Conservation (phyloP, 2,329 filamentous ascomycete species). For the Malbranchea cinnamomea region DNA sequence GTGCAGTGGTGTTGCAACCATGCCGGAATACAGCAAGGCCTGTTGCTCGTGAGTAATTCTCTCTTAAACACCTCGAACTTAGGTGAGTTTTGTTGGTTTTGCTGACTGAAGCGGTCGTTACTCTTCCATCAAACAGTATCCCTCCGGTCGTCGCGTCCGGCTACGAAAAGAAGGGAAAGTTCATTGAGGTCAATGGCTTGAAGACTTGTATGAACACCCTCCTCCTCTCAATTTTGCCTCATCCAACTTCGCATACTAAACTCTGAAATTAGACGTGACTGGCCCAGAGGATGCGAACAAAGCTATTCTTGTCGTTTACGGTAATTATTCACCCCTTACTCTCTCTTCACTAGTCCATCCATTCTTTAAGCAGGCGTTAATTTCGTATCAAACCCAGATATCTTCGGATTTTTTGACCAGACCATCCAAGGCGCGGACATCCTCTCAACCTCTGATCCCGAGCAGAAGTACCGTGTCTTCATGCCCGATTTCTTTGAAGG, state of each 20-base stretch:
- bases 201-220: slow-evolving; percentile 38
- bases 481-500: slow-evolving; percentile 88
- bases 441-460: slow-evolving; percentile 47
- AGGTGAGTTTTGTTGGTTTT: background rate
- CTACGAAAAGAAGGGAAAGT: slow-evolving; percentile 44
- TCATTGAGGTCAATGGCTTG: slow-evolving; percentile 43
- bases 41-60: slow-evolving; percentile 27
- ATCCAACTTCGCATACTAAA: slow-evolving; percentile 4
- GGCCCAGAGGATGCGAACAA: slow-evolving; percentile 40
- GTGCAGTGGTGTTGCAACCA: slow-evolving; percentile 9
- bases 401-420: slow-evolving; percentile 50
- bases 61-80: background rate
- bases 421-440: slow-evolving; percentile 50
- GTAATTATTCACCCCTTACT: slow-evolving; percentile 12
- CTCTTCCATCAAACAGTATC: slow-evolving; percentile 17
- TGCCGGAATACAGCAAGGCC: slow-evolving; percentile 30
- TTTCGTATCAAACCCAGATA: slow-evolving; percentile 28
- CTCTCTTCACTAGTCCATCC: background rate
- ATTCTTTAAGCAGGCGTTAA: background rate
- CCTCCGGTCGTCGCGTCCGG: slow-evolving; percentile 27
- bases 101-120: background rate
- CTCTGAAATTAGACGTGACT: slow-evolving; percentile 33
- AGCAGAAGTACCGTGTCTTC: slow-evolving; percentile 64
- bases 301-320: slow-evolving; percentile 42
- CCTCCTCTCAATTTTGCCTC: background rate